Base-by-base conservation (phyloP, 208 protist genomes). In the Strigomonas galati region DNA sequence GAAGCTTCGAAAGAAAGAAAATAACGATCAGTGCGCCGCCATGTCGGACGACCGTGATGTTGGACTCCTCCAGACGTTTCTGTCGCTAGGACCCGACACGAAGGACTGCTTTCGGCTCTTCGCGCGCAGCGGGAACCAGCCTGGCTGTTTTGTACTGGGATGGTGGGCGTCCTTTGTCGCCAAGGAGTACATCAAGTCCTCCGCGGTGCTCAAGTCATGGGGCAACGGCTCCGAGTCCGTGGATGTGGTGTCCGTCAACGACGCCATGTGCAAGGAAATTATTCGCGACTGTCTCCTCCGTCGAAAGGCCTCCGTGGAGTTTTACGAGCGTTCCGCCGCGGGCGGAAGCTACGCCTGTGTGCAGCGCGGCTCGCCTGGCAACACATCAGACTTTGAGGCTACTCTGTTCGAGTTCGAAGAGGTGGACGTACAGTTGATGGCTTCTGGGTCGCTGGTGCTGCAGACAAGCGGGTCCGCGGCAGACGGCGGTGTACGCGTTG, bases 321-420 rank as follows among this genome's bases (percentile, higher is more conserved):
- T 79, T 71, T 92, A 94, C 69, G 91, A 96, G 31, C 74, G 81
- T 0, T 67, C 68, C 17, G 6, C 72, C 4, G 72, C 76, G 26
- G 82, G 81, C 14, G 80, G 79, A 10, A 28, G 73, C 12, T 96
- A 91, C 62, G 70, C 69, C 19, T 91, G 87, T 49, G 80, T 89
- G n/a, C 91, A 93, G 76, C 87, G 84, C 44, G 91, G 85, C 28
- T 90, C 91, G 12, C 91, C 91, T 0, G 91, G 91, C 26, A 88
- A 96, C 67, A 92, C 93, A 65, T 61, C 86, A 17, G 91, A 94
- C 79, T 96, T 96, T 73, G 91, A 96, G 69, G 82, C 91, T 0
- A 84, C 84, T 6, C 84, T 96, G 10, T 96, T 96, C 44, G 79
- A 91, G 43, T 91, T 89, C 62, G 87, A 93, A 55, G 91, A 96